Evolutionary conservation across 2,329 filamentous ascomycete genomes (phyloP), one percentile per base, ranked within the genome.

Genomic region (Botryotinia calthae): DNA sequence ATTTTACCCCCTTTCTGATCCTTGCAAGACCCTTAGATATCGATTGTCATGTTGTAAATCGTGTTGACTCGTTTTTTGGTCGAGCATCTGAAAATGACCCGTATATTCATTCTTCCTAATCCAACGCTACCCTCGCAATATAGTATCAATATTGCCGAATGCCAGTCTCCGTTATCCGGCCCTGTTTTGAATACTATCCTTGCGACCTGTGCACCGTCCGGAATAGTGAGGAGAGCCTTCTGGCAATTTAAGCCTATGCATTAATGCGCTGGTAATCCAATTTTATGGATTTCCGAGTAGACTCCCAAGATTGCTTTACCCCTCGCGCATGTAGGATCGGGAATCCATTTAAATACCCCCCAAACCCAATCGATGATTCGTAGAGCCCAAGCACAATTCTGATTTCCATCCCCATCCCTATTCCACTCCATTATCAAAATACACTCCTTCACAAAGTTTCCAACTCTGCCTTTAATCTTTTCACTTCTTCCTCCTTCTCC

Each of bases 401-500:
- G 25, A 63, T 63, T 63, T 22, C 2, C 40, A 64, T 31, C 12
- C 25, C 44, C 8, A 34, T 31, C 12, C 25, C 44, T 4, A 34
- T 44, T 4, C 4, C 20, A 9, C 5, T 37, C 25, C 37, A 25
- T n/a, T 12, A 25, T 54, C 34, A 34, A 42, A 42, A 20, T 8
- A 42, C 28, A n/a, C 28, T 12, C 12, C 2, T 20, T 54, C 59
- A 64, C 10, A 42, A 22, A 9, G 56, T 67, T 37, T 67, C 65
- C 46, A 67, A 22, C 25, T 67, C 65, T 22, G 34, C 75, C 58
- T 70, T 78, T 54, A 80, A 75, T 42, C 64, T 77, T 18, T 58
- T 73, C 8, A 78, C 66, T 69, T 75, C 75, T 22, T 71, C 74
- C 72, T 80, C 78, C 66, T 79, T 78, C 59, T 76, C 76, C 48